phyloP scores from a whole-genome alignment of 371 early-diverging fungal genomes.

The Zopfochytrium polystomum region DNA sequence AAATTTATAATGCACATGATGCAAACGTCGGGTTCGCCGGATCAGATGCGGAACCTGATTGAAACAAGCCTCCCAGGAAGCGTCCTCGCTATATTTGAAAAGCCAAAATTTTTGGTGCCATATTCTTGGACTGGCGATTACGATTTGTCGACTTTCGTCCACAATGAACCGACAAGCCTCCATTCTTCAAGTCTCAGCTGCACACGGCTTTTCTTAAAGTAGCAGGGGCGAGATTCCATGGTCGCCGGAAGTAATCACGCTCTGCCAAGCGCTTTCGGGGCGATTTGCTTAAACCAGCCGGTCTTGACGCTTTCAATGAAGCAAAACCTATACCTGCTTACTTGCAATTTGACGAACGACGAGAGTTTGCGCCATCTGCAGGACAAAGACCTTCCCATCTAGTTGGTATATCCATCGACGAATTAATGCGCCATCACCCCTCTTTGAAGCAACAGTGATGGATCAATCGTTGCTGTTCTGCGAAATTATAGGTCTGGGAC shows the following conservation, averaged over 20 bases:
- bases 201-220: slow-evolving; percentile 79
- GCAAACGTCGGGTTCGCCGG: slow-evolving; percentile 84
- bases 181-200: slow-evolving; percentile 83
- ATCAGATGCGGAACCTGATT: slow-evolving; percentile 88
- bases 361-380: slow-evolving; percentile 69
- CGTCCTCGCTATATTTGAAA: slow-evolving; percentile 66
- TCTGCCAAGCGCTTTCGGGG: slow-evolving; percentile 91
- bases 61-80: slow-evolving; percentile 83
- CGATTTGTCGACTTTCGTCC: slow-evolving; percentile 92
- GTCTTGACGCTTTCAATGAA: slow-evolving; percentile 76
- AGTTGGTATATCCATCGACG: slow-evolving; percentile 87
- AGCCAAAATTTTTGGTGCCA: slow-evolving; percentile 73
- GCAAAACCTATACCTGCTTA: slow-evolving; percentile 69
- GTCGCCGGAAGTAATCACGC: slow-evolving; percentile 75
- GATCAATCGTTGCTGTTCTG: slow-evolving; percentile 61
- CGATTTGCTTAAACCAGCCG: slow-evolving; percentile 88
- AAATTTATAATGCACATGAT: slow-evolving; percentile 89
- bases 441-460: slow-evolving; percentile 65
- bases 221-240: slow-evolving; percentile 57
- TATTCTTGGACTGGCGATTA: slow-evolving; percentile 46
- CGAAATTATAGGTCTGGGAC: no score
- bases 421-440: slow-evolving; percentile 94
- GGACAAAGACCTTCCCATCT: slow-evolving; percentile 75
- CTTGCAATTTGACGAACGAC: slow-evolving; percentile 67
- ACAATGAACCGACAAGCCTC: slow-evolving; percentile 95